A percentile compares a stretch with the other conserved stretches of the same genome.
phyloP scores from a whole-genome alignment of 2,329 filamentous ascomycete species.

The Neonectria punicea region DNA sequence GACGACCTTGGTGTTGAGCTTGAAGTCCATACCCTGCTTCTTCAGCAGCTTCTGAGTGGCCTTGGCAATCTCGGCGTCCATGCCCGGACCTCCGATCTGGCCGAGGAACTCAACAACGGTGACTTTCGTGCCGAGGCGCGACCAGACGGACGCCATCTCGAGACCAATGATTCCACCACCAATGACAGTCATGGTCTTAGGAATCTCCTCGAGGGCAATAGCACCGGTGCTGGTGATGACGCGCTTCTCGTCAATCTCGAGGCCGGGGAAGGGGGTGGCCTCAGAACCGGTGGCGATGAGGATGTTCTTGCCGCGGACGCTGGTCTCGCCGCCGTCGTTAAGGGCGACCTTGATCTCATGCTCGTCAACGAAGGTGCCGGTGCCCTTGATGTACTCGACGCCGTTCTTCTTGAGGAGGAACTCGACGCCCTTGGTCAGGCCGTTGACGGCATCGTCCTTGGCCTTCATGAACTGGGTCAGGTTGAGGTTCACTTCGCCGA shows the following conservation, averaged over 20 bases:
- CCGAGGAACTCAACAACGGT: slow-evolving; percentile 97
- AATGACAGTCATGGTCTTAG: slow-evolving; percentile 96
- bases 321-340: slow-evolving; percentile 90
- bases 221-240: slow-evolving; percentile 97
- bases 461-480: slow-evolving; percentile 97
- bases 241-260: slow-evolving; percentile 97
- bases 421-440: slow-evolving; percentile 96
- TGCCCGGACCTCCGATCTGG: slow-evolving; percentile 97
- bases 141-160: slow-evolving; percentile 99
- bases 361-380: slow-evolving; percentile 86
- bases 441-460: slow-evolving; percentile 89
- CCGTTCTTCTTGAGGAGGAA: slow-evolving; percentile 99
- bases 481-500: slow-evolving; percentile 97
- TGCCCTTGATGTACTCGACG: slow-evolving; percentile 96
- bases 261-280: slow-evolving; percentile 93
- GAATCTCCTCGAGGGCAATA: slow-evolving; percentile 87
- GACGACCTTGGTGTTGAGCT: slow-evolving; percentile 94
- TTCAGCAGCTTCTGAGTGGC: slow-evolving; percentile 88
- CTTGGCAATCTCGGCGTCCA: slow-evolving; percentile 96
- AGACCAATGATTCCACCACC: slow-evolving; percentile 98
- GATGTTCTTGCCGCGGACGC: slow-evolving; percentile 93
- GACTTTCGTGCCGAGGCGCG: slow-evolving; percentile 89
- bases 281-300: slow-evolving; percentile 97
- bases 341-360: slow-evolving; percentile 92
- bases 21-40: slow-evolving; percentile 99